A percentile compares a stretch with the other conserved stretches of the same genome.
phyloP scores from a whole-genome alignment of 1,139 yeast genomes.

The Kurtzmaniella quercitrusa region DNA sequence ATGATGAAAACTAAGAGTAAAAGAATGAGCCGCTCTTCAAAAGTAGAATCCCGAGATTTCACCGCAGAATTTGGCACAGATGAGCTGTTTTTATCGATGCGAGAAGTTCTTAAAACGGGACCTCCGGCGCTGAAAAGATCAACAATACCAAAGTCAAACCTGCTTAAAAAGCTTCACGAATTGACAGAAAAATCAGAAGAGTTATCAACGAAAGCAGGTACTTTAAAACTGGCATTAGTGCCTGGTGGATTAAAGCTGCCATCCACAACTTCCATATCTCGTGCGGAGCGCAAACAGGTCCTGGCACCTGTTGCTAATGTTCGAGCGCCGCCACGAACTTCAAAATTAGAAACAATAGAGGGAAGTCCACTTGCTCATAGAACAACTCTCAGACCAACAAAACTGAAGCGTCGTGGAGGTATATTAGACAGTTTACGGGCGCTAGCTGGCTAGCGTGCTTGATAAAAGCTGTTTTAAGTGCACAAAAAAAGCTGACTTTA shows the following conservation, averaged over 20 bases:
- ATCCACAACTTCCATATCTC: slow-evolving; percentile 23
- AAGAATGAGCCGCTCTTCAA: slow-evolving; percentile 12
- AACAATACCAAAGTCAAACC: slow-evolving; percentile 20
- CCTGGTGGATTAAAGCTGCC: slow-evolving; percentile 17
- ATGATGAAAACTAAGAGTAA: slow-evolving; percentile 18
- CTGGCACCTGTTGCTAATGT: neutral
- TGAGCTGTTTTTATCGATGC: slow-evolving; percentile 27
- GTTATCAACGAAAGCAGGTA: slow-evolving; percentile 14
- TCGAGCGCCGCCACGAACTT: neutral
- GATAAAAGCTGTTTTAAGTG: too few species aligned
- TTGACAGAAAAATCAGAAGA: slow-evolving; percentile 13
- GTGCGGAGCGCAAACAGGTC: neutral
- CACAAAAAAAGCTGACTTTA: too few species aligned
- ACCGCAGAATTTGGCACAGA: slow-evolving; percentile 2
- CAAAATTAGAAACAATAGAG: neutral
- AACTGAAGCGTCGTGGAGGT: slow-evolving; percentile 1
- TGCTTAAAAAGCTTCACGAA: slow-evolving; percentile 20
- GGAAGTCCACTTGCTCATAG: slow-evolving; percentile 3
- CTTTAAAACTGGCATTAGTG: slow-evolving; percentile 14
- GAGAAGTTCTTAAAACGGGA: slow-evolving; percentile 28
- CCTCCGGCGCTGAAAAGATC: slow-evolving; percentile 21
- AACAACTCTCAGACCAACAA: neutral
- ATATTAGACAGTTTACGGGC: slow-evolving; percentile 3
- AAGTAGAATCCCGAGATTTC: slow-evolving; percentile 2
- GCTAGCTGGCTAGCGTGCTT: slow-evolving; percentile 1